phyloP scores from a whole-genome alignment of 345 rosid species.

The Eucalyptus polyanthemos region DNA sequence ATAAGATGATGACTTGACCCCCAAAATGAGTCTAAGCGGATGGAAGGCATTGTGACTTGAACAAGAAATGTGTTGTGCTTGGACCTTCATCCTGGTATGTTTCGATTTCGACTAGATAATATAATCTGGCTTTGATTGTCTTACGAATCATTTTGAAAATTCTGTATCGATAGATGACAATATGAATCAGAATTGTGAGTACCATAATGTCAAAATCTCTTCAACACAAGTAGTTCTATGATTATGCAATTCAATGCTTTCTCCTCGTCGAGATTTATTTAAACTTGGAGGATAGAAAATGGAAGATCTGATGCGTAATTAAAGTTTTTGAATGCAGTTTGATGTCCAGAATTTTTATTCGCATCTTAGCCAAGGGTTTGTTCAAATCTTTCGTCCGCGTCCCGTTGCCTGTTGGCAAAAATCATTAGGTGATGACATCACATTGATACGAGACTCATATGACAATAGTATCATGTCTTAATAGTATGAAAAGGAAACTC shows the following conservation, averaged over 20 bases:
- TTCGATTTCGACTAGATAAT: background rate
- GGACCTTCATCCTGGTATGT: background rate
- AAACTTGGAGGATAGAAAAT: background rate
- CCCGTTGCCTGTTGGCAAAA: background rate
- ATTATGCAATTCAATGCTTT: background rate
- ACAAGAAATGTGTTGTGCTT: background rate
- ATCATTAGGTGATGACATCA: background rate
- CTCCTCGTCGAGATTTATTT: background rate
- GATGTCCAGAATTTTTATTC: background rate
- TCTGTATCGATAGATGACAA: background rate
- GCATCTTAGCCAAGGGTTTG: background rate
- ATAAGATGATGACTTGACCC: background rate
- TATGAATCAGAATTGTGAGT: background rate
- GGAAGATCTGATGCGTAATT: background rate
- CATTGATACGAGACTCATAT: background rate
- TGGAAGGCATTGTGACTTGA: background rate
- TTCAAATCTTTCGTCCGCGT: background rate
- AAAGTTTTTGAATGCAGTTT: background rate
- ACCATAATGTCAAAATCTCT: background rate
- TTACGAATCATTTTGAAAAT: background rate
- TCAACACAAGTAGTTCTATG: background rate
- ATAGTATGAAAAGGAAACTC: background rate
- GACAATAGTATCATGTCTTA: background rate
- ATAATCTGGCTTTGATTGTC: background rate
- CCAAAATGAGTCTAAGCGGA: background rate